Percentiles rank a stretch among this genome's conserved stretches.
Evolutionary conservation across 139 green algal species (phyloP).

Genomic region (Trebouxia sp.): DNA sequence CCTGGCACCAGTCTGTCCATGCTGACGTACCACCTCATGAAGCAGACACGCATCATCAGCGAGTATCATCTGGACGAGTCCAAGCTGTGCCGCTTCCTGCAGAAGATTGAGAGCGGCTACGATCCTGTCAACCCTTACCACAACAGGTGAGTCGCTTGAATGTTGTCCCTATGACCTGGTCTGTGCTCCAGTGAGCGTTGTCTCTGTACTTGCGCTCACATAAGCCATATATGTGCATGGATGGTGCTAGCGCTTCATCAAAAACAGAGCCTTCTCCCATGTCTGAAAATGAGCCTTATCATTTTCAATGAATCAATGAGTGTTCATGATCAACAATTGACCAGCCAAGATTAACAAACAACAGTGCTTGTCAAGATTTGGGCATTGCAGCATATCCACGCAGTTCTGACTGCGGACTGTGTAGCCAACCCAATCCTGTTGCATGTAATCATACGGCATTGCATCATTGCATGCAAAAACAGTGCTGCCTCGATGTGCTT

Average conservation of each 20-base stretch:
- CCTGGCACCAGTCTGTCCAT: slow-evolving; percentile 1
- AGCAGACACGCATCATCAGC: slow-evolving; percentile 23
- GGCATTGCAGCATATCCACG: no score
- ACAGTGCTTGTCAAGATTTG: no score
- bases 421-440: no score
- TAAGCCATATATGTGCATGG: neutral
- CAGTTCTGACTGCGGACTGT: no score
- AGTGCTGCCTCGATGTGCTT: neutral
- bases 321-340: no score
- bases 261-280: no score
- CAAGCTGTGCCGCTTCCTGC: slow-evolving; percentile 19
- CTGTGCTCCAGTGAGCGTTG: neutral
- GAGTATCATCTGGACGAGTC: slow-evolving; percentile 9
- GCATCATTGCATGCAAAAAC: no score
- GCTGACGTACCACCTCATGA: slow-evolving; percentile 18
- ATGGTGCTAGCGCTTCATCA: no score
- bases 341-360: no score
- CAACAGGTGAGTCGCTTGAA: slow-evolving; percentile 4
- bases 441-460: no score
- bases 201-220: neutral
- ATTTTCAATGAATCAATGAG: no score
- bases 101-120: slow-evolving; percentile 23
- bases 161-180: neutral
- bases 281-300: no score
- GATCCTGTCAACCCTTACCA: slow-evolving; percentile 10